Base-by-base conservation (phyloP, 192 early-diverging fungal genomes). In the Dispira simplex region DNA sequence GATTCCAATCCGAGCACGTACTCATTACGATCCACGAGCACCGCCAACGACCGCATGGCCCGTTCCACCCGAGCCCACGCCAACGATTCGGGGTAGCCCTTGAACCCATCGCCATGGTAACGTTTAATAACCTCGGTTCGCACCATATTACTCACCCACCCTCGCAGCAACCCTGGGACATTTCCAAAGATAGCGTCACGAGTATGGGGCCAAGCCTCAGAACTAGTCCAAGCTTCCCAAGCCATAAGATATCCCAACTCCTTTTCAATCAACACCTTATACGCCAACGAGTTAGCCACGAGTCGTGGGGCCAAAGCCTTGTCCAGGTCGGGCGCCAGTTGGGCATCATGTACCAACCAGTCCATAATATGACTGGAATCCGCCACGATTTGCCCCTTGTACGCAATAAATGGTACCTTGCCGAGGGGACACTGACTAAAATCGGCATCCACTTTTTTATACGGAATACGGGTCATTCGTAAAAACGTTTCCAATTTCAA, bases 361-460 rank as follows among this genome's bases (percentile, higher is more conserved):
- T 60, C 58, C 6, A 60, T 60, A 44, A 60, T 60, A 9, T 11
- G 27, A 16, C 32, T n/a, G 27, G 58, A 60, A 27, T 43, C 58
- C 8, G 58, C 13, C 32, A 60, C 43, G 14, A 60, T 44, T 14
- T 43, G 32, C 18, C 58, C 58, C 32, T 60, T 27, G 32, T 43
- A 60, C 32, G 32, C 27, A 43, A 60, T 60, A 43, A 26, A 60
- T 3, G 58, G 58, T 21, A 49, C 48, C 58, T 13, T 27, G 14
- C 43, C 43, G 14, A 14, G 32, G 32, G 58, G 58, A 21, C 13
- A 28, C 58, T 43, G 11, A 21, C 12, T 21, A 12, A 18, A 27
- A 43, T 60, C 58, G 21, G 39, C 25, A 13, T 13, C 14, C 21
- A 60, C 58, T 43, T 60, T 60, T 27, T 60, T 60, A 21, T 60